Conservation (phyloP, 2,329 filamentous ascomycete species). For the Penicillium sp. region DNA sequence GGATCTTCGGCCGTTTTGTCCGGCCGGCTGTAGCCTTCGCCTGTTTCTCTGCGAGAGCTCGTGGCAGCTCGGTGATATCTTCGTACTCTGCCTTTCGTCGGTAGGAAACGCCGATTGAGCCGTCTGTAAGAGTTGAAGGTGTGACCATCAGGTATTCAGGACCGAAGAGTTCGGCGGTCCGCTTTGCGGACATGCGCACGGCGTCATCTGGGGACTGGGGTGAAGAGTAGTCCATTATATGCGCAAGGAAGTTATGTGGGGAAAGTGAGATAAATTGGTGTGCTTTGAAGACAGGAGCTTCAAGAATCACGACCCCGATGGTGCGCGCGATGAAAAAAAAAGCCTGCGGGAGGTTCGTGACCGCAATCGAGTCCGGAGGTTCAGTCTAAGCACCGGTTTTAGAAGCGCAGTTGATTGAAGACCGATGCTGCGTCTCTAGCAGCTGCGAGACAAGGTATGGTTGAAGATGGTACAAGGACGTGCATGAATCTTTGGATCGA, state of each 20-base stretch:
- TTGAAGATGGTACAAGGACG: slow-evolving; percentile 4
- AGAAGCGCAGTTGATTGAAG: not conserved
- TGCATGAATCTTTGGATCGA: slow-evolving; percentile 16
- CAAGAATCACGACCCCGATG: slow-evolving; percentile 1
- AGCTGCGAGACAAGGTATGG: not conserved
- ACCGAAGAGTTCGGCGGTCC: slow-evolving; percentile 50
- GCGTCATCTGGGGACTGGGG: slow-evolving; percentile 37
- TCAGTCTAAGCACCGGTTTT: not conserved
- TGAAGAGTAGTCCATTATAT: slow-evolving; percentile 35
- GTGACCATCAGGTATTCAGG: slow-evolving; percentile 47
- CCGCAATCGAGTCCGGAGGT: not conserved
- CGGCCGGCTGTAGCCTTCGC: slow-evolving; percentile 63
- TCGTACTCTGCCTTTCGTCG: slow-evolving; percentile 66
- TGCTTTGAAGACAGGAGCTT: slow-evolving; percentile 3
- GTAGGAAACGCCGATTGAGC: slow-evolving; percentile 47
- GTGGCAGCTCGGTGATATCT: slow-evolving; percentile 72
- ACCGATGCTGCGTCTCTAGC: not conserved
- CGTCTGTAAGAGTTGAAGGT: slow-evolving; percentile 44
- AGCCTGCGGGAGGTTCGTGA: slow-evolving; percentile 12
- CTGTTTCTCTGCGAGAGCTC: slow-evolving; percentile 75
- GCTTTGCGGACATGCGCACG: slow-evolving; percentile 46
- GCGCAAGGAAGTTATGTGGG: not conserved
- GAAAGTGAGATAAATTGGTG: not conserved
- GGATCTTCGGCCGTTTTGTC: slow-evolving; percentile 60
- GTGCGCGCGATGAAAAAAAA: slow-evolving; percentile 25